Evolutionary conservation across 495 filamentous ascomycete species (phyloP), one percentile per base, ranked within the genome.

Genomic region (Cudoniella acicularis): DNA sequence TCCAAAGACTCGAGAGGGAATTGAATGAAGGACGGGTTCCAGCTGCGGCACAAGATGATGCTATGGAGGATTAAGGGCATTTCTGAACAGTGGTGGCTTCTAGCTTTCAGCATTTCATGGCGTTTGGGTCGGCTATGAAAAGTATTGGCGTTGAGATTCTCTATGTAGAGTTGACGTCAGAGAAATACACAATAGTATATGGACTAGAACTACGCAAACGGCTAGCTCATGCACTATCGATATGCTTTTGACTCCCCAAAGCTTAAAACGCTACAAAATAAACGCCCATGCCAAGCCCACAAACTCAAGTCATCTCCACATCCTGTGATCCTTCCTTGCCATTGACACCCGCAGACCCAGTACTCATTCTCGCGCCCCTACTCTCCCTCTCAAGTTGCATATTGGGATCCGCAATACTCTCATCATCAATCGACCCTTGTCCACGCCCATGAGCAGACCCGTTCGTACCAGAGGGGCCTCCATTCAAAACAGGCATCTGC

Each of bases 11-110:
- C 67, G 91, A 96, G 79, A 89, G 87, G 74, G 90, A 90, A 70
- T 73, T 97, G 54, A 87, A 87, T 57, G 92, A 98, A 73, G 94
- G 94, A 2, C 74, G 88, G 70, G 79, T 97, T 69, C 90, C 91
- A 16, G 77, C 79, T 22, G 89, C 85, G 40, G 77, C 86, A 30
- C 73, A 83, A 43, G 75, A 60, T 43, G 80, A 78, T 61, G 79
- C 67, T 27, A 83, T 83, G 75, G 85, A 86, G 67, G 81, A 83
- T 63, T 81, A 62, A 71, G 41, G 41, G 46, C 40, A 41, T 49
- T 30, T 27, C 43, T 55, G 21, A 56, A 56, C 17, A 27, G n/a
- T 20, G 25, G 48, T 16, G 21, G 26, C 41, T 11, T 41, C 30
- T 58, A 47, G 27, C 41, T 13, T 11, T 9, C 18, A 52, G 45